phyloP scores from a whole-genome alignment of 768 basidiomycete species.

The Agrocybe praecox region DNA sequence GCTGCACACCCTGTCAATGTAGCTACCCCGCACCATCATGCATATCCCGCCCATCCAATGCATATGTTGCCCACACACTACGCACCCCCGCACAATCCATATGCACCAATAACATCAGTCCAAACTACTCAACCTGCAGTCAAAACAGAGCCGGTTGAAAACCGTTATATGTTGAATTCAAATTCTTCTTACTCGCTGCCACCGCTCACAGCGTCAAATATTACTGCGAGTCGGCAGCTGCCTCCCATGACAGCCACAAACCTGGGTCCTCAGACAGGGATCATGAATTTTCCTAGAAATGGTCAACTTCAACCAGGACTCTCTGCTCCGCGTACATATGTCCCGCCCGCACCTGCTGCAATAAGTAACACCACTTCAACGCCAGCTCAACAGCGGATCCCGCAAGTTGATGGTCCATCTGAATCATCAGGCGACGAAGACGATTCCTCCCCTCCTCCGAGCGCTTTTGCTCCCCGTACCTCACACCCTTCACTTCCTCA shows the following conservation, averaged over 20 bases:
- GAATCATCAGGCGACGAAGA: slow-evolving; percentile 65
- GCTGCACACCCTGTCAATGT: slow-evolving; percentile 23
- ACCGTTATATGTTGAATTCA: slow-evolving; percentile 61
- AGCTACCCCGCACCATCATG: slow-evolving; percentile 33
- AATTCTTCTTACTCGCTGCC: slow-evolving; percentile 60
- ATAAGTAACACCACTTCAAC: slow-evolving; percentile 21
- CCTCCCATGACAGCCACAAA: slow-evolving; percentile 50
- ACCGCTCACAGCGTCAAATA: slow-evolving; percentile 64
- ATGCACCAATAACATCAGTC: slow-evolving; percentile 45
- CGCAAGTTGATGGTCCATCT: slow-evolving; percentile 83
- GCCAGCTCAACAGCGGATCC: slow-evolving; percentile 44
- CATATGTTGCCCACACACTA: slow-evolving; percentile 62
- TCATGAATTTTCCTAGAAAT: slow-evolving; percentile 53
- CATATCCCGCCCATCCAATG: slow-evolving; percentile 63
- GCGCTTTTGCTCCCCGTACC: slow-evolving; percentile 67
- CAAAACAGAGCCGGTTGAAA: slow-evolving; percentile 76
- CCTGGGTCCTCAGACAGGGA: slow-evolving; percentile 60
- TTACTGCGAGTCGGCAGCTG: slow-evolving; percentile 49
- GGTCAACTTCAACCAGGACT: slow-evolving; percentile 30
- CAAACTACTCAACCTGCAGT: slow-evolving; percentile 47
- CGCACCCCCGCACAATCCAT: slow-evolving; percentile 51
- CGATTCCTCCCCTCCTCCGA: slow-evolving; percentile 66
- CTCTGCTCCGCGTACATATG: slow-evolving; percentile 27
- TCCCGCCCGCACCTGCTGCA: slow-evolving; percentile 19
- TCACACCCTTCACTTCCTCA: slow-evolving; percentile 81